phyloP scores from a whole-genome alignment of 805 yeast genomes.

The Ogataea kodamae region DNA sequence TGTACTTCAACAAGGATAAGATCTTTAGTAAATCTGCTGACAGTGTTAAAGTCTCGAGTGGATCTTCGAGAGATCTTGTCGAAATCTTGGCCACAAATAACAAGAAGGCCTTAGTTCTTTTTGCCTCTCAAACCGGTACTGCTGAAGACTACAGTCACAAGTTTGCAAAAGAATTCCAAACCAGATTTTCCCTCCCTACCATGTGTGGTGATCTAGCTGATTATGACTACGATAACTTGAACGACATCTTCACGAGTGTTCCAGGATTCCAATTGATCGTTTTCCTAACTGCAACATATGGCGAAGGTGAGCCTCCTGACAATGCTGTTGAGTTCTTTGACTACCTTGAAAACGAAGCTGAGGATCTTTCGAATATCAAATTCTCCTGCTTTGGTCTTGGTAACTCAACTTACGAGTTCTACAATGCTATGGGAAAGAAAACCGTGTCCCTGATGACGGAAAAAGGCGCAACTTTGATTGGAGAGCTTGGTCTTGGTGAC shows the following conservation, averaged over 20 bases:
- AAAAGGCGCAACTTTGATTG: conserved; percentile 72
- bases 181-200: conserved; percentile 75
- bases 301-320: conserved; percentile 98
- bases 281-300: conserved; percentile 88
- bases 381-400: conserved; percentile 89
- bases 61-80: conserved; percentile 52
- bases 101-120: conserved; percentile 77
- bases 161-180: conserved; percentile 80
- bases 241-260: conserved; percentile 54
- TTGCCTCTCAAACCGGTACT: conserved; percentile 97
- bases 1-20: conserved; percentile 64
- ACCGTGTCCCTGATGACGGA: conserved; percentile 47
- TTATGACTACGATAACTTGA: conserved; percentile 77
- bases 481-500: conserved; percentile 86
- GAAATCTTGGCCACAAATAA: conserved; percentile 55
- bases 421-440: conserved; percentile 75
- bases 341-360: conserved; percentile 58
- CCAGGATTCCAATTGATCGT: conserved; percentile 49
- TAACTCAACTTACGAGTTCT: conserved; percentile 90
- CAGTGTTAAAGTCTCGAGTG: conserved; percentile 24
- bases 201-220: conserved; percentile 88
- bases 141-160: conserved; percentile 96
- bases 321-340: conserved; percentile 80
- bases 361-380: conserved; percentile 52
- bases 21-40: conserved; percentile 38